These are phyloP conservation scores for Syzygium syzygioides DNA, from an alignment of 441 rosid genomes.

Conservation along the genomic window DNA sequence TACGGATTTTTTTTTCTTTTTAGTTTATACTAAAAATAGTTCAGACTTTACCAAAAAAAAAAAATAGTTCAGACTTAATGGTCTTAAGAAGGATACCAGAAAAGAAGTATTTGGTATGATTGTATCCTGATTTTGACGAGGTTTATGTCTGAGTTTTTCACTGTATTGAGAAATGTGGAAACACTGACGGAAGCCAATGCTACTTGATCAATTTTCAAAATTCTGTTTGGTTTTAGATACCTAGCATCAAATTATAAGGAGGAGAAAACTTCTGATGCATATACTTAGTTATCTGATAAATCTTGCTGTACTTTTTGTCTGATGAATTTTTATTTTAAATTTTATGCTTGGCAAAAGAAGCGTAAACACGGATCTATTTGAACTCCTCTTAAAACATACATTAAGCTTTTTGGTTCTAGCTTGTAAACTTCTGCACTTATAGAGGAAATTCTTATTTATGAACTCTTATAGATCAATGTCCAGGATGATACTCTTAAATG, in stretches of 20 bases:
- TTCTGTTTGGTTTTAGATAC: neutral
- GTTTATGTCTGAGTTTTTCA: neutral
- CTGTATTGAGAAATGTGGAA: neutral
- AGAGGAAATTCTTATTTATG: neutral
- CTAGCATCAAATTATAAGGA: neutral
- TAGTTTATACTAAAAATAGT: neutral
- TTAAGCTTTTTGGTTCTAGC: neutral
- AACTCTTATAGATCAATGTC: neutral
- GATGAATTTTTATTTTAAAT: neutral
- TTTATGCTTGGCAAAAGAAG: neutral
- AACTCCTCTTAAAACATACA: neutral
- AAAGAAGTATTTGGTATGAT: neutral
- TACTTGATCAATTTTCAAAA: neutral
- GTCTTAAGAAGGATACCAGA: neutral
- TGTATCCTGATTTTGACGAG: neutral
- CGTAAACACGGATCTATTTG: neutral
- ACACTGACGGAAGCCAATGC: neutral
- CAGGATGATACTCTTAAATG: constrained; percentile 8
- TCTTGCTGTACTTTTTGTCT: neutral
- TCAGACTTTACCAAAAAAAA: neutral
- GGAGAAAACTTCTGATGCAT: neutral
- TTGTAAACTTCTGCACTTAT: neutral
- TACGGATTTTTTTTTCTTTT: neutral
- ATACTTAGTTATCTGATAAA: neutral
- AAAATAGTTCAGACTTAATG: neutral